These are phyloP conservation scores for Aspergillus quadrilineatus DNA, from an alignment of 2,329 filamentous ascomycete genomes.

Conservation along the genomic window DNA sequence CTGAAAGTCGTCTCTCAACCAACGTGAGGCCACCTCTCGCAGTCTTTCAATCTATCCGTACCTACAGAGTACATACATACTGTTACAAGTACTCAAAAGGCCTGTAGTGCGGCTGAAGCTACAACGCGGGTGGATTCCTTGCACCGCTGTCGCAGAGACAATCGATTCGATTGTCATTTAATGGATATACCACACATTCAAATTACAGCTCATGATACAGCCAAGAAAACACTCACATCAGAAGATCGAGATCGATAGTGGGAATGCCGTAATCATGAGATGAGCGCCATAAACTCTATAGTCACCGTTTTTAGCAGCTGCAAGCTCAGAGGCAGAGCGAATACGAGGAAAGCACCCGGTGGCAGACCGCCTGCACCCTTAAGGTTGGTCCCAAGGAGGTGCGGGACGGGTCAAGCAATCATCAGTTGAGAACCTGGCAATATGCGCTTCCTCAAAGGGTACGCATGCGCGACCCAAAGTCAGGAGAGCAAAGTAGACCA, in stretches of 20 bases:
- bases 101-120: background rate
- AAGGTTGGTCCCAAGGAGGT: background rate
- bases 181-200: background rate
- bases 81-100: too few relatives aligned
- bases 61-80: too few relatives aligned
- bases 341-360: background rate
- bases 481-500: background rate
- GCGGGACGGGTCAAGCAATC: background rate
- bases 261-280: background rate
- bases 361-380: background rate
- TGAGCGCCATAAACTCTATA: background rate
- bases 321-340: background rate
- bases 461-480: background rate
- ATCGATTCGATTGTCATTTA: background rate
- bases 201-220: background rate
- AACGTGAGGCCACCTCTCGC: background rate
- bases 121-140: background rate
- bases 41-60: too few relatives aligned
- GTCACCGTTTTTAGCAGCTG: background rate
- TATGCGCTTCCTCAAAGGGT: background rate
- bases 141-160: background rate
- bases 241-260: background rate
- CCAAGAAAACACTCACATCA: background rate
- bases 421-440: background rate
- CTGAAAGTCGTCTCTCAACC: background rate